Evolutionary conservation across 768 basidiomycete species (phyloP).

Genomic region (Russula sp.): DNA sequence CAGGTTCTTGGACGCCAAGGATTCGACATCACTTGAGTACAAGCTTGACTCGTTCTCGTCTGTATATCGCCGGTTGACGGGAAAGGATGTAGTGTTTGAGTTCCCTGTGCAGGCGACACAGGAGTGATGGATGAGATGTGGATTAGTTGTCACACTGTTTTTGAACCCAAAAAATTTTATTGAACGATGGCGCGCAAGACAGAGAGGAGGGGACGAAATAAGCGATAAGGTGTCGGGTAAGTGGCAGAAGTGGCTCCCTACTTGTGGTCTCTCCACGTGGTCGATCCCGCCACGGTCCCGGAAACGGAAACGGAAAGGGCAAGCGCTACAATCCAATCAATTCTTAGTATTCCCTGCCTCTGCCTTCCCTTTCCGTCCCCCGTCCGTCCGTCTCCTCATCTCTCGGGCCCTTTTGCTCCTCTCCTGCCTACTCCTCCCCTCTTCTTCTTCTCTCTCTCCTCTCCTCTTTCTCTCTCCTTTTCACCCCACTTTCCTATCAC

Average conservation of each 20-base stretch:
- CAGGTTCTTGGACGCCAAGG: constrained; percentile 96
- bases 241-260: too few species aligned
- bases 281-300: background rate
- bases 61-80: constrained; percentile 90
- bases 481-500: constrained; percentile 25
- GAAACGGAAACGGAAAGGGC: too few species aligned
- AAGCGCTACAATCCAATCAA: background rate
- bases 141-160: background rate
- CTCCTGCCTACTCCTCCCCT: constrained; percentile 27
- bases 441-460: background rate
- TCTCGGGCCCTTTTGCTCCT: constrained; percentile 21
- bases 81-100: constrained; percentile 95
- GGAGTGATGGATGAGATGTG: constrained; percentile 43
- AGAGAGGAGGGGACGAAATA: background rate
- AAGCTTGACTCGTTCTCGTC: constrained; percentile 99
- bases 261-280: background rate
- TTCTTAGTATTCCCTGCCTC: background rate
- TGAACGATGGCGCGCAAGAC: background rate
- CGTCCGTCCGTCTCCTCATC: constrained; percentile 28
- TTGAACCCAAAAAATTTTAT: background rate
- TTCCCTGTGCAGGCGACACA: constrained; percentile 66
- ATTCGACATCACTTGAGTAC: constrained; percentile 97
- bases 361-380: background rate
- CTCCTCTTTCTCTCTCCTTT: constrained; percentile 6
- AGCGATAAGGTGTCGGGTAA: background rate